Evolutionary conservation across 352 stramenopile genomes (phyloP), one percentile per base, ranked within the genome.

Genomic region (Pythium dissimile): DNA sequence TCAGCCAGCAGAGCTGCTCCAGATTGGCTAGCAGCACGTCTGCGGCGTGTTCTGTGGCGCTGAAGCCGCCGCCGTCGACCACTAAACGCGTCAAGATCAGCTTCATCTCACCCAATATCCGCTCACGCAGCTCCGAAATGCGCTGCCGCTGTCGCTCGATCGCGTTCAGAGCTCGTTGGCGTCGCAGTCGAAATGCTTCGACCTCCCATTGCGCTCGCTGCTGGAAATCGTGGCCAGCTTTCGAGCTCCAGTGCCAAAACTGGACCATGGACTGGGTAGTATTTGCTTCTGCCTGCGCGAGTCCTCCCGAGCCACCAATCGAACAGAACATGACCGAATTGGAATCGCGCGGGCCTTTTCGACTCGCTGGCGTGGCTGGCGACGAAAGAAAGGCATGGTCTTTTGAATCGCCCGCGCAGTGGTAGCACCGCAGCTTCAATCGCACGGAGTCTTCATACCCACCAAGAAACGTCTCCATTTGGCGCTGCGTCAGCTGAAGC

Each of bases 341-440:
- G n/a, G n/a, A n/a, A n/a, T n/a, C n/a, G n/a, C n/a, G n/a, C n/a
- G n/a, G n/a, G n/a, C n/a, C n/a, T 39, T 18, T 41, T 30, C 31
- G 24, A n/a, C n/a, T 45, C 16, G 23, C 10, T 24, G 51, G 51
- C 9, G 20, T 32, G 2, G n/a, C n/a, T n/a, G n/a, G n/a, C n/a
- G n/a, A n/a, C n/a, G n/a, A n/a, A n/a, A n/a, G n/a, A n/a, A n/a
- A n/a, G n/a, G n/a, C n/a, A n/a, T n/a, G n/a, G 0, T 56, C 38
- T 30, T 4, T 11, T 10, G 56, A 64, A 21, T 64, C 56, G 13
- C 24, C 39, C 0, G 20, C 3, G 2, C 56, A 38, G 21, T 57
- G 57, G 39, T 54, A 65, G 48, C 57, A 65, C 5, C 57, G 57
- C 5, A 64, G 4, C 1, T 42, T 20, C 38, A 67, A 21, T n/a